Evolutionary conservation across 2,329 filamentous ascomycete genomes (phyloP).

Genomic region (Verticillium albo-atrum): DNA sequence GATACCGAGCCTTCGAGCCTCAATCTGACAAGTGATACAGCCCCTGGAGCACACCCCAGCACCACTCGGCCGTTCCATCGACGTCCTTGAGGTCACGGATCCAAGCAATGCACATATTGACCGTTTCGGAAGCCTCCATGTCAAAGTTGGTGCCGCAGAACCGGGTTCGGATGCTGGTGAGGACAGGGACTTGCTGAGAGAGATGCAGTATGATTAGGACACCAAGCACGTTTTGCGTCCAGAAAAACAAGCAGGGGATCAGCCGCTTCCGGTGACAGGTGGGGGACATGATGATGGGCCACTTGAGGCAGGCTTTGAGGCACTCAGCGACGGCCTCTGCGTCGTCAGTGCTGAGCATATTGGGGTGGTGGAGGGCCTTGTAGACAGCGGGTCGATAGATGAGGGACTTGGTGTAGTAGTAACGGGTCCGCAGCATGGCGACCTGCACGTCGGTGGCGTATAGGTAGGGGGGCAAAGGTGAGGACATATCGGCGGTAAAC

Average conservation of each 20-base stretch:
- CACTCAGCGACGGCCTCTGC: constrained; percentile 50
- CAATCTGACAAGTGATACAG: constrained; percentile 35
- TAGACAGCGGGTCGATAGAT: constrained; percentile 55
- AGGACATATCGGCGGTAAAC: constrained; percentile 42
- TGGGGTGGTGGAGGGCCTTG: constrained; percentile 54
- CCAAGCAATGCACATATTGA: constrained; percentile 53
- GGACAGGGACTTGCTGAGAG: constrained; percentile 44
- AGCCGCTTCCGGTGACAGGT: constrained; percentile 53
- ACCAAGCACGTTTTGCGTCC: constrained; percentile 57
- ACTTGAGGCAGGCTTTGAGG: constrained; percentile 51
- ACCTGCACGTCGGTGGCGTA: constrained; percentile 53
- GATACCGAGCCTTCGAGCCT: neutral
- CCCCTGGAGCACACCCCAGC: constrained; percentile 45
- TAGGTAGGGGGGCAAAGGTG: constrained; percentile 38
- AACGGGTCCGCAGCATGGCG: constrained; percentile 52
- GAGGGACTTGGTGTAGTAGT: constrained; percentile 55
- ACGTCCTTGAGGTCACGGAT: constrained; percentile 50
- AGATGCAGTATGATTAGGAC: constrained; percentile 54
- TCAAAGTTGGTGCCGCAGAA: constrained; percentile 46
- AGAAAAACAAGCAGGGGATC: constrained; percentile 55
- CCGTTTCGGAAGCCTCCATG: constrained; percentile 42
- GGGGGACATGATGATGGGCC: constrained; percentile 56
- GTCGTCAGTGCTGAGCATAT: constrained; percentile 49
- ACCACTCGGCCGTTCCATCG: constrained; percentile 52
- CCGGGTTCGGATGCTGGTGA: constrained; percentile 43